Conservation (phyloP, 2,329 filamentous ascomycete genomes). For the Dactylellina cionopaga region DNA sequence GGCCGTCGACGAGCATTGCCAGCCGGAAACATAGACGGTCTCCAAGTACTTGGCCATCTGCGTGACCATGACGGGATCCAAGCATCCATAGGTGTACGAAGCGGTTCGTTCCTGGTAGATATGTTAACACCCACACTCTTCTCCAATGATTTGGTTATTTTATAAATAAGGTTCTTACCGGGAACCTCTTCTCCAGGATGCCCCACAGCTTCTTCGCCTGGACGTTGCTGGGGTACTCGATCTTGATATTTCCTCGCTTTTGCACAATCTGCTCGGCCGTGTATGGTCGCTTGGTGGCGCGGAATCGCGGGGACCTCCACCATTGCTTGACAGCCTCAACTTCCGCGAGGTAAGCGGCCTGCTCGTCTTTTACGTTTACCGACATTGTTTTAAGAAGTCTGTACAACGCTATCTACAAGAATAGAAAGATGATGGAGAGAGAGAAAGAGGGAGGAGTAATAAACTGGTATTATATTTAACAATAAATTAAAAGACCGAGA, state of each 20-base stretch:
- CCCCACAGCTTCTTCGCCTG: constrained; percentile 95
- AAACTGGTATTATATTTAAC: no score
- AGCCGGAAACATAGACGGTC: constrained; percentile 97
- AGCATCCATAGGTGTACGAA: constrained; percentile 88
- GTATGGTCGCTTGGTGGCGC: constrained; percentile 89
- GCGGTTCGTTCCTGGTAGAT: constrained; percentile 67
- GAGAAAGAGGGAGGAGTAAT: no score
- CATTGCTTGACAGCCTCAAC: constrained; percentile 89
- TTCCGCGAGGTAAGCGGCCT: constrained; percentile 74
- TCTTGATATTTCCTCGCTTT: constrained; percentile 89
- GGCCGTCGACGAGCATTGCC: constrained; percentile 97
- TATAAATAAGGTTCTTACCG: constrained; percentile 66
- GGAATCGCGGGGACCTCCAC: constrained; percentile 94
- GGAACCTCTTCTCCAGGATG: constrained; percentile 85
- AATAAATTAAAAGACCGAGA: no score
- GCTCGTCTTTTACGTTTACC: constrained; percentile 54
- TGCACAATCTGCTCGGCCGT: constrained; percentile 96
- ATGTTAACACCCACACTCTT: neutral
- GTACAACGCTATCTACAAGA: constrained; percentile 11
- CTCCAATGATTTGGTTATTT: neutral
- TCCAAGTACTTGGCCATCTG: constrained; percentile 99
- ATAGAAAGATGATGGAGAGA: neutral
- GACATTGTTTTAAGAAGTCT: constrained; percentile 29
- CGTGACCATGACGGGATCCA: constrained; percentile 97
- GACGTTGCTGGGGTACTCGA: constrained; percentile 88